Conservation (phyloP, 805 yeast species). For the Babjeviella inositovora region DNA sequence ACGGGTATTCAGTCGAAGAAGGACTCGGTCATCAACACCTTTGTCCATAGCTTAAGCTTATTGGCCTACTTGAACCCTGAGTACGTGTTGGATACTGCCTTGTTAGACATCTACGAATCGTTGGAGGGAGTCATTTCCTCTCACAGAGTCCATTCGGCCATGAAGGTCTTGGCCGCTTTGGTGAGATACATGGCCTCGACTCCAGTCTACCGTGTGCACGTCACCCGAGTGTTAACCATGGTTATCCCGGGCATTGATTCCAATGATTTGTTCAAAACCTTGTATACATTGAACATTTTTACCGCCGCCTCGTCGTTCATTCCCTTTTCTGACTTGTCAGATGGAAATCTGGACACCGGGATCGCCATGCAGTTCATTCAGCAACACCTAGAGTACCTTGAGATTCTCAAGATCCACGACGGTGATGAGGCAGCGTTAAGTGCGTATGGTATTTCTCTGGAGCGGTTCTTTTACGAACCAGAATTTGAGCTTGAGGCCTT, state of each 20-base stretch:
- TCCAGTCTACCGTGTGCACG: constrained; percentile 59
- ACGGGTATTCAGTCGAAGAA: constrained; percentile 73
- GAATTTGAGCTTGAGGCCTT: constrained; percentile 39
- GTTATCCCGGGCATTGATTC: constrained; percentile 74
- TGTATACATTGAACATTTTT: constrained; percentile 50
- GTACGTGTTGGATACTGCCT: constrained; percentile 29
- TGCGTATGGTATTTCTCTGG: no score
- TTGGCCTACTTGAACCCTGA: constrained; percentile 49
- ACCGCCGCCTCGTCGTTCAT: constrained; percentile 56
- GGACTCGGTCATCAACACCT: constrained; percentile 33
- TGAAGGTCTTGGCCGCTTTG: constrained; percentile 49
- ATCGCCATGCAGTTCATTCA: constrained; percentile 43
- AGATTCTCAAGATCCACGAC: constrained; percentile 15
- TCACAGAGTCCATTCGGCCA: constrained; percentile 63
- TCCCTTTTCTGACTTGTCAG: constrained; percentile 50
- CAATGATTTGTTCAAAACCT: constrained; percentile 67
- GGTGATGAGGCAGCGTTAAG: constrained; percentile 6
- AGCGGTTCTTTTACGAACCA: constrained; percentile 19
- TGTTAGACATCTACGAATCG: constrained; percentile 67
- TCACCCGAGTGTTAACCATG: constrained; percentile 57
- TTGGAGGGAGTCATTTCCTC: constrained; percentile 55
- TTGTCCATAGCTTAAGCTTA: constrained; percentile 42
- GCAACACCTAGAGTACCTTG: constrained; percentile 43
- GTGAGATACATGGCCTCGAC: constrained; percentile 50
- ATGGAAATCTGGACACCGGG: constrained; percentile 13